Evolutionary conservation across 768 basidiomycete genomes (phyloP).

Genomic region (Mrakia frigida): DNA sequence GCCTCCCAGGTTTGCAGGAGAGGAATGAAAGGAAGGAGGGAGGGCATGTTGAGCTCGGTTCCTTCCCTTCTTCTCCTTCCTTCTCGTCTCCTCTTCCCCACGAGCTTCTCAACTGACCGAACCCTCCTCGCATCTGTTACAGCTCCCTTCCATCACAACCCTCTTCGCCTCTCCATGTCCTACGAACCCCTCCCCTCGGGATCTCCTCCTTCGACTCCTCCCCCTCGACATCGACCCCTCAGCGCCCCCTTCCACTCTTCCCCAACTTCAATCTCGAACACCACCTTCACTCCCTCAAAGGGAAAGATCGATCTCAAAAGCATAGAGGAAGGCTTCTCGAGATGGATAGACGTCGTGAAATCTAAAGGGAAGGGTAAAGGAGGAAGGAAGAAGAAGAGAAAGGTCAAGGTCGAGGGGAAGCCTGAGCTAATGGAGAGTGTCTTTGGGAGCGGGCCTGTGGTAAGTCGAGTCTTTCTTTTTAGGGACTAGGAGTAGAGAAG

Average conservation of each 20-base stretch:
- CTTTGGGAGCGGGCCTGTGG: constrained; percentile 8
- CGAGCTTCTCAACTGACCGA: background rate
- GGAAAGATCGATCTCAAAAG: background rate
- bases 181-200: background rate
- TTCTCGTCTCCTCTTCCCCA: background rate
- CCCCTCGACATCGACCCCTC: background rate
- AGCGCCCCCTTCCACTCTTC: background rate
- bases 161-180: background rate
- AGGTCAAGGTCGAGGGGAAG: background rate
- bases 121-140: background rate
- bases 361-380: background rate
- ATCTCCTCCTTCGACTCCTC: background rate
- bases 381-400: background rate
- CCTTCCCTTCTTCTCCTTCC: background rate
- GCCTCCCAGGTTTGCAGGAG: no score
- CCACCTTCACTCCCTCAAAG: background rate
- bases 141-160: background rate
- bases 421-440: constrained; percentile 25
- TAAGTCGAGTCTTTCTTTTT: background rate
- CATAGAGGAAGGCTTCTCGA: constrained; percentile 15
- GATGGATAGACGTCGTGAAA: background rate
- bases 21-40: background rate
- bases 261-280: background rate
- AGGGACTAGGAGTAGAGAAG: constrained; percentile 1
- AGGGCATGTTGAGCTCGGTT: background rate